phyloP scores from a whole-genome alignment of 805 yeast genomes.

The Myxozyma neotropica region DNA sequence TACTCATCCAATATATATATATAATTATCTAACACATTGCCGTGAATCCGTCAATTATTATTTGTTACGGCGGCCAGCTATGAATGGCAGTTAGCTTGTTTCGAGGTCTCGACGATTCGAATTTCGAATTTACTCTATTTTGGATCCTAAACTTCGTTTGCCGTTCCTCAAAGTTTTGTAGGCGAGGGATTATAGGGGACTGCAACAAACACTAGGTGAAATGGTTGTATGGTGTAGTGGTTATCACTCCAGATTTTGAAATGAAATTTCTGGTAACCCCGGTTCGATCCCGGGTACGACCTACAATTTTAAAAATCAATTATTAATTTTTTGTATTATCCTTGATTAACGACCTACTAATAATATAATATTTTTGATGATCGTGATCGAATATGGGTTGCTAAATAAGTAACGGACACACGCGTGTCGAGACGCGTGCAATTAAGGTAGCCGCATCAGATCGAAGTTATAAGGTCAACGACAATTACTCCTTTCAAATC shows the following conservation, averaged over 20 bases:
- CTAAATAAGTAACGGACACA: too few relatives aligned
- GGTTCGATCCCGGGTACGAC: conserved; percentile 38
- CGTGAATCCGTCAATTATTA: too few relatives aligned
- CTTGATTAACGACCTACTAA: background rate
- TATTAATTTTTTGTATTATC: background rate
- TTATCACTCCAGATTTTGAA: conserved; percentile 36
- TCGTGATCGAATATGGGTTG: background rate
- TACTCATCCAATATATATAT: too few relatives aligned
- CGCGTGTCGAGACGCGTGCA: background rate
- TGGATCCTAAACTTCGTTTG: too few relatives aligned
- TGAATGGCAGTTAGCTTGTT: too few relatives aligned
- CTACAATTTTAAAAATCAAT: conserved; percentile 2
- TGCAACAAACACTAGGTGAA: too few relatives aligned
- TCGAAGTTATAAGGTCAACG: background rate
- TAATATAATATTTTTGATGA: background rate
- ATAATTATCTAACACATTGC: too few relatives aligned
- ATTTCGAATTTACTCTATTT: too few relatives aligned
- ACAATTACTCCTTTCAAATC: background rate
- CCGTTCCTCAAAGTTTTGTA: too few relatives aligned
- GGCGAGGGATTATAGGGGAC: too few relatives aligned
- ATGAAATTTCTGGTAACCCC: conserved; percentile 34
- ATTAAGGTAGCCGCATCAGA: background rate
- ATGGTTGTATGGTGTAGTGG: conserved; percentile 36
- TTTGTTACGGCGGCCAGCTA: too few relatives aligned
- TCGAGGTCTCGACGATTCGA: too few relatives aligned